Conservation (phyloP, 805 yeast species). For the Wickerhamiella allomyrinae region DNA sequence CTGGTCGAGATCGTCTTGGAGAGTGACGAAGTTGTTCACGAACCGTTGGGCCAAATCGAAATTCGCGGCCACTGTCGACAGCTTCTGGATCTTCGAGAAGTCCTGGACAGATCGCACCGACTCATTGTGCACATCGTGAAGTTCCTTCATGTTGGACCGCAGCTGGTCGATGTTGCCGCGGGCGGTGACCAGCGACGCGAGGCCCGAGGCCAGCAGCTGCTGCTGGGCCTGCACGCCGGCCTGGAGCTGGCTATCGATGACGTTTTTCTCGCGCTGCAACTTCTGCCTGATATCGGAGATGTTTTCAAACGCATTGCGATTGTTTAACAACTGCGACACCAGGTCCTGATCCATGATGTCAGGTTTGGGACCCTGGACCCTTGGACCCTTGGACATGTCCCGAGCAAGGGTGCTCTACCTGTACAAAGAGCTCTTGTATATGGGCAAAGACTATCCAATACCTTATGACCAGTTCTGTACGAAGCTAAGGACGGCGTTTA, state of each 20-base stretch:
- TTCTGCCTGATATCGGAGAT: slow-evolving; percentile 23
- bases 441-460: slow-evolving; percentile 28
- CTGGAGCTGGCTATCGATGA: slow-evolving; percentile 61
- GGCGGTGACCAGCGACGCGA: slow-evolving; percentile 26
- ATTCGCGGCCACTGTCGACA: slow-evolving; percentile 56
- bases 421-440: slow-evolving; percentile 27
- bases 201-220: slow-evolving; percentile 34
- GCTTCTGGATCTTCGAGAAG: slow-evolving; percentile 53
- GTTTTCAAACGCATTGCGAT: slow-evolving; percentile 23
- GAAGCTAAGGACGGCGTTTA: slow-evolving; percentile 22
- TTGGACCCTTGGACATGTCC: not conserved
- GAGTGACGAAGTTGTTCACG: slow-evolving; percentile 44
- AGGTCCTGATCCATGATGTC: slow-evolving; percentile 8
- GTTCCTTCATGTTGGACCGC: slow-evolving; percentile 19
- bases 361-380: not conserved
- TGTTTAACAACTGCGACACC: slow-evolving; percentile 14
- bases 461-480: slow-evolving; percentile 23
- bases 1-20: slow-evolving; percentile 36
- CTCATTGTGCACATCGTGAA: slow-evolving; percentile 38
- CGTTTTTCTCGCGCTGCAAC: slow-evolving; percentile 44
- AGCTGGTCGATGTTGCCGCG: slow-evolving; percentile 29
- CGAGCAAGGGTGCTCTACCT: slow-evolving; percentile 19
- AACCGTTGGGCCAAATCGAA: slow-evolving; percentile 56
- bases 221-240: slow-evolving; percentile 54
- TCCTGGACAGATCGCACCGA: slow-evolving; percentile 46